Conservation (phyloP, 2,329 filamentous ascomycete genomes). For the Diaporthe vaccinii region DNA sequence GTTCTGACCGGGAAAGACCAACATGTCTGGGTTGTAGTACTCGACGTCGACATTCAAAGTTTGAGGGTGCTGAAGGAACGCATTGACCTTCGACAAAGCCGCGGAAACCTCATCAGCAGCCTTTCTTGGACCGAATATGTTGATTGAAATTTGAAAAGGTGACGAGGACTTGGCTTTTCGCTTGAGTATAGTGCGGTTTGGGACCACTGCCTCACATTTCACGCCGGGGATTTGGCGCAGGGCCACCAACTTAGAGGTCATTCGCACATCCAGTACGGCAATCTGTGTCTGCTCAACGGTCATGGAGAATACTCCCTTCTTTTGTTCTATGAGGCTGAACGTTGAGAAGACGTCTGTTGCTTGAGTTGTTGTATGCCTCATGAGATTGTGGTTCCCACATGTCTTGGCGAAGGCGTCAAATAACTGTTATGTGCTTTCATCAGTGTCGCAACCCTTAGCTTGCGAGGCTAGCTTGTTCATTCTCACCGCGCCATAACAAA, state of each 20-base stretch:
- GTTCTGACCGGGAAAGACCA: not conserved
- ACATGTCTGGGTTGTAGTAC: conserved; percentile 11
- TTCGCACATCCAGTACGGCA: not conserved
- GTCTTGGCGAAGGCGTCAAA: conserved; percentile 1
- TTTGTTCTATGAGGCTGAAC: not conserved
- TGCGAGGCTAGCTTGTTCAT: not conserved
- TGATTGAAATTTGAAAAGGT: not conserved
- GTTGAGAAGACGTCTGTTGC: not conserved
- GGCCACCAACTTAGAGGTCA: not conserved
- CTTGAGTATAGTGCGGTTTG: not conserved
- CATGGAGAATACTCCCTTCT: not conserved
- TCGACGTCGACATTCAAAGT: not conserved
- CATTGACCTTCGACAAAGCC: not conserved
- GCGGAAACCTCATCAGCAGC: not conserved
- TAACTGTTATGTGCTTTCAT: not conserved
- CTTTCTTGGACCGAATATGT: not conserved
- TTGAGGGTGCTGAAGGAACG: conserved; percentile 8
- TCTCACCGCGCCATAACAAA: conserved; percentile 23
- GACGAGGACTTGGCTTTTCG: not conserved
- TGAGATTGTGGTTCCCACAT: not conserved
- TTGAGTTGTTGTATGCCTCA: not conserved
- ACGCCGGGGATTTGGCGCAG: not conserved
- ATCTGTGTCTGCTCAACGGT: not conserved
- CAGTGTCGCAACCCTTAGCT: not conserved
- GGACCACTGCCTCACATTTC: not conserved